Evolutionary conservation across 306 rosid genomes (phyloP), one percentile per base, ranked within the genome.

Genomic region (Sechiopsis laciniata): DNA sequence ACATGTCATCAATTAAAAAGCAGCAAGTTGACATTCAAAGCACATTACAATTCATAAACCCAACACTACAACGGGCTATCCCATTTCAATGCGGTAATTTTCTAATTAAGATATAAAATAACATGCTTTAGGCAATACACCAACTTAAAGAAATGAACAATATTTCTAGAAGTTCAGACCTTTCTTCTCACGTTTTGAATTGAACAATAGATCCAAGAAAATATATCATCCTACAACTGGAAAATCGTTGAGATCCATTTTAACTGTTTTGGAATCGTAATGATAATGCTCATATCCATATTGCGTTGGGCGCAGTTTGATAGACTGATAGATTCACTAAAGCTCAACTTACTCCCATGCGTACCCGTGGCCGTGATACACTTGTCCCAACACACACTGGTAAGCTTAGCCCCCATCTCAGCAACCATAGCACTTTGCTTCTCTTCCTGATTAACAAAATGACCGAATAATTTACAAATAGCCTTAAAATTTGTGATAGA

Each of bases 301-400:
- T 85, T 88, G 52, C 96, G 97, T 15, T 83, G 92, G 10, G 96
- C 96, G 58, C 97, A 92, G 82, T 92, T 85, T 3, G 92, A 68
- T 15, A 92, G 88, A 77, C 96, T 90, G 75, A 60, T 58, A 46
- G 84, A 71, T 81, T 92, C 97, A 53, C 96, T 75, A 62, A 91
- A 87, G 77, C 97, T 92, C 84, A 92, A 90, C 80, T 90, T 92
- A 86, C 83, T 90, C 75, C 96, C 97, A 1, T 95, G 97, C 0
- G 89, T 57, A 55, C 92, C 78, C 1, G 92, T 87, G 82, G 89
- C 78, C 1, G 92, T 87, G 82, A 92, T 80, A 85, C 97, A 92
- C 81, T 92, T 92, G 84, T 88, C 92, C 97, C 96, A 92, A 74
- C 97, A 92, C 6, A 80, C 85, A 79, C 85, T 88, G 2, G 96